These are phyloP conservation scores for Vigna trinervia DNA, from an alignment of 306 rosid species.

Conservation along the genomic window DNA sequence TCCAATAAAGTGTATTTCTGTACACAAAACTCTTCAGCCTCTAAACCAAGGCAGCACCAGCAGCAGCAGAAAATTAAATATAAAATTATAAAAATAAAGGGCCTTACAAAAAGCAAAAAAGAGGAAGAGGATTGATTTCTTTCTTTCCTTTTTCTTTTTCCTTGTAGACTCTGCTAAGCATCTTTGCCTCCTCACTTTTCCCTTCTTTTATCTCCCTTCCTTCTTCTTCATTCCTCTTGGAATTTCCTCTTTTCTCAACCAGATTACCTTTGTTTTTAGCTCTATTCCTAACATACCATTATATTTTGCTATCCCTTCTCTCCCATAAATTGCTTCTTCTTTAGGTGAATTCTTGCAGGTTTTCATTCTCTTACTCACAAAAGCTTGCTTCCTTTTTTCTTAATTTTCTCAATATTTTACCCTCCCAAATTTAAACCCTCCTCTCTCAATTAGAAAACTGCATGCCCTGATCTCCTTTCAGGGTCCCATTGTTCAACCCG, in stretches of 20 bases:
- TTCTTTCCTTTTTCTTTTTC: constrained; percentile 52
- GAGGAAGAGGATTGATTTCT: constrained; percentile 45
- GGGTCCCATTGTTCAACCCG: constrained; percentile 43
- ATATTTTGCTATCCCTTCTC: constrained; percentile 30
- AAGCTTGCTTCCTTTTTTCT: constrained; percentile 57
- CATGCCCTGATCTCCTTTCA: constrained; percentile 38
- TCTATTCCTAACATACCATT: constrained; percentile 19
- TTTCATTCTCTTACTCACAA: constrained; percentile 46
- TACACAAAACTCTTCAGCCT: constrained; percentile 45
- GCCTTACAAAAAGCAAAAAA: constrained; percentile 65
- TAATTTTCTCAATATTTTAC: constrained; percentile 12
- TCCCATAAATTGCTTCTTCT: constrained; percentile 52
- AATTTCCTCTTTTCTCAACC: constrained; percentile 14
- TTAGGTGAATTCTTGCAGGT: constrained; percentile 39
- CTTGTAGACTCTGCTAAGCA: constrained; percentile 83
- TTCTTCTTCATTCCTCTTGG: constrained; percentile 48
- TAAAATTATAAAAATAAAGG: constrained; percentile 32
- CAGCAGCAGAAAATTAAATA: neutral
- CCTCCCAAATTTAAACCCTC: neutral
- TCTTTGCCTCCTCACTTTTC: constrained; percentile 71
- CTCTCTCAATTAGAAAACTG: constrained; percentile 24
- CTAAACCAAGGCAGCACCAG: constrained; percentile 37
- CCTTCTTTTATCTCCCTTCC: constrained; percentile 39
- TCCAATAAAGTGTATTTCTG: constrained; percentile 59
- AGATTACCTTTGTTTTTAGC: constrained; percentile 34